A percentile compares a stretch with the other conserved stretches of the same genome.
phyloP scores from a whole-genome alignment of 2,329 filamentous ascomycete genomes.

The Tolypocladium sp. region DNA sequence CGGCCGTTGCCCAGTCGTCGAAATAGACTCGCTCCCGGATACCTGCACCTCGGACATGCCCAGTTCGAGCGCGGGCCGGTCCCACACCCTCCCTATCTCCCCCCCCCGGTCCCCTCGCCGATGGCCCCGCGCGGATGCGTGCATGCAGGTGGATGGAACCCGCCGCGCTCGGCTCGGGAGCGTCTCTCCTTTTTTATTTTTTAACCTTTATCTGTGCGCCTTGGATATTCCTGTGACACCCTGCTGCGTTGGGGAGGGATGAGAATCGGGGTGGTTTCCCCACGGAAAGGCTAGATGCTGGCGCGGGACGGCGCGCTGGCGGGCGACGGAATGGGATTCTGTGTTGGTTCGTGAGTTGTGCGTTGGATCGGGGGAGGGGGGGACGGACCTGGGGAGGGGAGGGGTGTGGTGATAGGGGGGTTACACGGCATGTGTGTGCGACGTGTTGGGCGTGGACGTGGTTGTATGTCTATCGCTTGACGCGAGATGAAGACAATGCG shows the following conservation, averaged over 20 bases:
- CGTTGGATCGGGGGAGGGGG: background rate
- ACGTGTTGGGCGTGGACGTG: background rate
- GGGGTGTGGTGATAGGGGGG: background rate
- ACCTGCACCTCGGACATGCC: background rate
- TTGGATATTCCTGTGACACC: background rate
- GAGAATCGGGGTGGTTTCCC: background rate
- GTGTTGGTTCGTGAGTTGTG: background rate
- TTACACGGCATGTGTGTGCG: background rate
- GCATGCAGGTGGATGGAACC: background rate
- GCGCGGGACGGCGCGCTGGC: background rate
- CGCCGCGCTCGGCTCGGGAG: background rate
- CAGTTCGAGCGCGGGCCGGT: background rate
- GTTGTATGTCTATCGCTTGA: background rate
- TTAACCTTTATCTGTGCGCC: background rate
- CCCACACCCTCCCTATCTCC: background rate
- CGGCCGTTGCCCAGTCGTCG: background rate
- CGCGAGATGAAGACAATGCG: background rate
- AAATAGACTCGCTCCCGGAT: slow-evolving; percentile 1
- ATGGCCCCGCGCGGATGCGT: background rate
- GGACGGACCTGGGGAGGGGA: background rate
- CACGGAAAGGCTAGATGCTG: no score
- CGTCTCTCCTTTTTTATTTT: no score
- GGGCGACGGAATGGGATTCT: background rate
- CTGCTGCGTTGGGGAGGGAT: background rate
- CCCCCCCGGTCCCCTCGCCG: background rate